phyloP scores from a whole-genome alignment of 768 basidiomycete genomes.

The Amanita rimosa region DNA sequence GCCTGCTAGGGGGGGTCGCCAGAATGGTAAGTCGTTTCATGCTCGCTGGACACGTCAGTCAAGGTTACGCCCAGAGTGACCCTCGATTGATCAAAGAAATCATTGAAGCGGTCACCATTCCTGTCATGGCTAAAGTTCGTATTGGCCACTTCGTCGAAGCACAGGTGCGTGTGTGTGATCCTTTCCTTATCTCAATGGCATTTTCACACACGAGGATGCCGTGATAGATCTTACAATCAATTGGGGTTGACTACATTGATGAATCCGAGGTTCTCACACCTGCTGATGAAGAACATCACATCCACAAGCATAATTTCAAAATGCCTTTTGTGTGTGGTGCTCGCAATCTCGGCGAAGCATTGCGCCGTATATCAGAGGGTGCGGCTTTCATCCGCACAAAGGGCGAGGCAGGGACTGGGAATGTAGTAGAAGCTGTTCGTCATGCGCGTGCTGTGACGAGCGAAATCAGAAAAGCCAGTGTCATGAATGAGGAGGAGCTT shows the following conservation, averaged over 20 bases:
- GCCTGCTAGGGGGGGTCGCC: slow-evolving; percentile 65
- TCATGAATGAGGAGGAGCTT: slow-evolving; percentile 92
- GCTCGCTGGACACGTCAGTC: too few species aligned
- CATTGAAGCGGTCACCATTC: slow-evolving; percentile 89
- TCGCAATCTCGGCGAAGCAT: slow-evolving; percentile 89
- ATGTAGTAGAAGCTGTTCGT: slow-evolving; percentile 89
- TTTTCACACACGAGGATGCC: neutral
- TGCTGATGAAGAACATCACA: slow-evolving; percentile 92
- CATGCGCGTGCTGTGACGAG: slow-evolving; percentile 77
- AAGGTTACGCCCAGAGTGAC: slow-evolving; percentile 55
- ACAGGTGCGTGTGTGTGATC: slow-evolving; percentile 39
- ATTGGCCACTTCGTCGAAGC: slow-evolving; percentile 99
- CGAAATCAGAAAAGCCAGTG: slow-evolving; percentile 76
- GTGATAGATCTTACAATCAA: slow-evolving; percentile 75
- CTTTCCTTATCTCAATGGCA: neutral
- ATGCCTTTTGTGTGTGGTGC: slow-evolving; percentile 95
- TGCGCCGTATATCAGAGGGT: slow-evolving; percentile 93
- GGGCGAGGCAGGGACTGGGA: slow-evolving; percentile 84
- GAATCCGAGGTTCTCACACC: slow-evolving; percentile 93
- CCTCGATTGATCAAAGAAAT: slow-evolving; percentile 96
- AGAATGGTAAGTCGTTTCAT: slow-evolving; percentile 64
- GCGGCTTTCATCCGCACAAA: slow-evolving; percentile 99
- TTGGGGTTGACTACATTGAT: slow-evolving; percentile 96
- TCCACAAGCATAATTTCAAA: slow-evolving; percentile 95
- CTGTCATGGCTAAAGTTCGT: slow-evolving; percentile 93